phyloP scores from a whole-genome alignment of 148 eudicot genomes.

The Vaccinium darrowii region DNA sequence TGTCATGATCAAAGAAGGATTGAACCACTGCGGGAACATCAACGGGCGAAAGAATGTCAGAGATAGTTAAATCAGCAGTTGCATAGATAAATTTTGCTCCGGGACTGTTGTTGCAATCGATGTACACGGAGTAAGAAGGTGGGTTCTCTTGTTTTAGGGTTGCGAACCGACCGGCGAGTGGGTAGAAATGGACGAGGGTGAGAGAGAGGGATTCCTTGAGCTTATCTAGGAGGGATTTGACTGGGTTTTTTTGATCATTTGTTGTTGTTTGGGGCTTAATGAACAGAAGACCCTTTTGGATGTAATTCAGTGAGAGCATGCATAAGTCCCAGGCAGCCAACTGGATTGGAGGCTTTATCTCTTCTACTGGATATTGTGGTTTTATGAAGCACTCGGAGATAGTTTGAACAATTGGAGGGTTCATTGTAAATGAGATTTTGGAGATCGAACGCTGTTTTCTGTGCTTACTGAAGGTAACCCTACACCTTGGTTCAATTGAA shows the following conservation, averaged over 20 bases:
- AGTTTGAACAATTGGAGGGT: background rate
- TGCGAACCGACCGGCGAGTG: constrained; percentile 24
- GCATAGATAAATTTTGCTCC: constrained; percentile 34
- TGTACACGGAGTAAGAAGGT: constrained; percentile 6
- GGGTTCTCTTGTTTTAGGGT: constrained; percentile 10
- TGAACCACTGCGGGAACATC: constrained; percentile 24
- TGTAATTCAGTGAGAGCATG: background rate
- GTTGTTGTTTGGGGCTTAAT: background rate
- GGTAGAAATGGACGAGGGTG: constrained; percentile 28
- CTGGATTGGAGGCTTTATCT: background rate
- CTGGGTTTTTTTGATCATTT: background rate
- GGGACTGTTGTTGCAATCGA: constrained; percentile 25
- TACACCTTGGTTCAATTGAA: background rate
- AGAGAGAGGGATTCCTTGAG: constrained; percentile 12
- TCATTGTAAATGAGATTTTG: background rate
- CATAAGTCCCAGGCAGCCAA: background rate
- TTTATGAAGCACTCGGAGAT: background rate
- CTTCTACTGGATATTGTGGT: background rate
- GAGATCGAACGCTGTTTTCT: too few relatives aligned
- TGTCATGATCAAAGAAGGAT: constrained; percentile 29
- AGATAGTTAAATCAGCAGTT: background rate
- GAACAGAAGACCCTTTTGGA: constrained; percentile 1
- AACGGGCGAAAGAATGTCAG: constrained; percentile 21
- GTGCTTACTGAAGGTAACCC: background rate
- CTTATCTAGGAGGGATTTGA: background rate